Base-by-base conservation (phyloP, 2,329 filamentous ascomycete species). In the Pseudogymnoascus pannorum region DNA sequence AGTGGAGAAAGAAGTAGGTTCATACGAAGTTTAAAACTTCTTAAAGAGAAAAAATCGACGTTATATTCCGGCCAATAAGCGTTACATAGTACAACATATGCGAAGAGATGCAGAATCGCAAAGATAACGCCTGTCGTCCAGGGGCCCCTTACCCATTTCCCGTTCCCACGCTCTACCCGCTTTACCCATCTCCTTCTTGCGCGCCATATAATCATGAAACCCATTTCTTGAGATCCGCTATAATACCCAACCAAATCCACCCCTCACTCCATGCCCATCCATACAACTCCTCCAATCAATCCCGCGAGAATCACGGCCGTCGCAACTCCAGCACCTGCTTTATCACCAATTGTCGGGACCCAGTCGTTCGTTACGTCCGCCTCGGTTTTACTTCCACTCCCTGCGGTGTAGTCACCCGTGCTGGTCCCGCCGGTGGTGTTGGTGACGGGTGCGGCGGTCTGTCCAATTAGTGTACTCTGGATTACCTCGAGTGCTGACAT, bases 401-500 rank as follows among this genome's bases (percentile, higher is more conserved):
- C 66, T 7, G 64, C 65, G 42, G 64, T 59, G 12, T 51, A 57
- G 42, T 84, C 72, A 20, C 81, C 79, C 63, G 71, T 65, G 26
- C 74, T 79, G 16, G 77, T 81, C 59, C 81, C 82, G 54, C 82
- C 82, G 7, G 75, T 80, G 5, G 65, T 64, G 61, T 78, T 76
- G 18, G 77, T 79, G 2, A 83, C 73, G 12, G 76, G 72, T 6
- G 73, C 70, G 3, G 65, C 58, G 0, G 75, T 70, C 1, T 65
- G 36, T 4, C 51, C 48, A 16, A 65, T 57, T 11, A 79, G 70
- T 54, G 77, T 70, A 14, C 74, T 75, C 58, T 75, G 71, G 57
- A 84, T 77, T 57, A 79, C 76, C 57, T 79, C 80, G 5, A 86
- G 73, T 0, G 80, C 81, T 57, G 76, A 78, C 80, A 85, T 82